Percentiles rank a stretch among this genome's conserved stretches.
phyloP scores from a whole-genome alignment of 495 filamentous ascomycete genomes.

The Xylaria curta region DNA sequence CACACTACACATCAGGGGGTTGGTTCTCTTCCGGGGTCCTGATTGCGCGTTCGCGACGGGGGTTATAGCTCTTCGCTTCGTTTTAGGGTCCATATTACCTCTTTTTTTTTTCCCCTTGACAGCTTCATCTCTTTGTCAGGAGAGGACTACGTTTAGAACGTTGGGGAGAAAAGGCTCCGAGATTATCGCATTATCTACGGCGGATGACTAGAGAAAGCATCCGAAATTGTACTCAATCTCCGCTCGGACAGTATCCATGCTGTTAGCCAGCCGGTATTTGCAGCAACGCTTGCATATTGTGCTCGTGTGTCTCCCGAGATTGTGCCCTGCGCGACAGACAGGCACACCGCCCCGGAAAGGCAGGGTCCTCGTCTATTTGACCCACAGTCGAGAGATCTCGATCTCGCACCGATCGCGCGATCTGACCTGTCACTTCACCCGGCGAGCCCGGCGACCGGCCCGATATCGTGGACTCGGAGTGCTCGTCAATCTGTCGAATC shows the following conservation, averaged over 20 bases:
- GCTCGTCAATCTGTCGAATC: background rate
- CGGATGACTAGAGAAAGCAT: background rate
- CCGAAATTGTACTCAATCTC: background rate
- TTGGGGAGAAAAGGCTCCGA: background rate
- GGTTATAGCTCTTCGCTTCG: background rate
- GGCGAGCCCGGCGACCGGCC: constrained; percentile 1
- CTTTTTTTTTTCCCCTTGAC: no score
- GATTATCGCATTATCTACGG: background rate
- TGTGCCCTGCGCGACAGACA: background rate
- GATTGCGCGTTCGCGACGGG: background rate
- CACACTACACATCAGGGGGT: background rate
- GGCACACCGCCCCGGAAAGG: background rate
- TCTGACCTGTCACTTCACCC: background rate
- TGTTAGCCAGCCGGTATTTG: background rate
- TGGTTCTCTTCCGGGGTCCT: background rate
- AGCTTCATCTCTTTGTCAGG: background rate
- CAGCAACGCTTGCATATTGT: background rate
- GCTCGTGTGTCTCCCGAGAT: background rate
- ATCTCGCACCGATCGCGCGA: background rate
- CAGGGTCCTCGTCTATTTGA: constrained; percentile 8
- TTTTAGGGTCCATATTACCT: background rate
- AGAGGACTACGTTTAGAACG: background rate
- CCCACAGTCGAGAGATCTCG: constrained; percentile 11
- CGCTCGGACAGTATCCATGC: background rate
- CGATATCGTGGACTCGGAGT: background rate